Conservation (phyloP, 108 stramenopile species). For the Skeletonema grethae region DNA sequence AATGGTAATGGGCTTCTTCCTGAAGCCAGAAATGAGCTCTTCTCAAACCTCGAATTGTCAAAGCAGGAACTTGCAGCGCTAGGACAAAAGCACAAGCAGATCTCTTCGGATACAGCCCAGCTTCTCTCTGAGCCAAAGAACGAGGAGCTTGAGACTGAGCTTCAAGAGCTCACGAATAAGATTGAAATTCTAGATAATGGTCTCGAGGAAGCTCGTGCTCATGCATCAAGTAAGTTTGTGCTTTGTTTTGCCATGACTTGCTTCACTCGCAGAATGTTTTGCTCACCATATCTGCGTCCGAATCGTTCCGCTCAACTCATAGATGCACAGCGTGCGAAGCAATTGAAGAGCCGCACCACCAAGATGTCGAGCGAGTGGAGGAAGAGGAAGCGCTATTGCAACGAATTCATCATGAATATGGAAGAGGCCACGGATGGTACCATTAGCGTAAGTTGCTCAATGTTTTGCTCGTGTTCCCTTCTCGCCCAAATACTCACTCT, state of each 20-base stretch:
- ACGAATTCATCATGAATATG: slow-evolving; percentile 53
- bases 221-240: slow-evolving; percentile 34
- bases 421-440: slow-evolving; percentile 71
- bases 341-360: slow-evolving; percentile 56
- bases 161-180: slow-evolving; percentile 50
- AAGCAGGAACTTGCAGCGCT: slow-evolving; percentile 46
- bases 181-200: slow-evolving; percentile 39
- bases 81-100: slow-evolving; percentile 27
- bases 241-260: neutral
- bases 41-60: slow-evolving; percentile 40
- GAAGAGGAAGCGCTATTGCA: slow-evolving; percentile 61
- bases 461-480: no score
- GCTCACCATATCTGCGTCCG: neutral
- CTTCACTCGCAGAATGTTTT: neutral
- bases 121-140: slow-evolving; percentile 79
- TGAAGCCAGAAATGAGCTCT: slow-evolving; percentile 60
- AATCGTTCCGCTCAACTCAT: neutral
- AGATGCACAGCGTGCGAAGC: slow-evolving; percentile 66
- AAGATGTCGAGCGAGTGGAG: slow-evolving; percentile 69
- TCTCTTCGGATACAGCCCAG: slow-evolving; percentile 38
- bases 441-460: slow-evolving; percentile 3
- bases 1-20: slow-evolving; percentile 59
- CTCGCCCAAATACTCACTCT: no score
- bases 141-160: slow-evolving; percentile 47
- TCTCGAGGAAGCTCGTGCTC: slow-evolving; percentile 53